A percentile compares a stretch with the other conserved stretches of the same genome.
Evolutionary conservation across 345 rosid species (phyloP).

Genomic region (Firmiana major): DNA sequence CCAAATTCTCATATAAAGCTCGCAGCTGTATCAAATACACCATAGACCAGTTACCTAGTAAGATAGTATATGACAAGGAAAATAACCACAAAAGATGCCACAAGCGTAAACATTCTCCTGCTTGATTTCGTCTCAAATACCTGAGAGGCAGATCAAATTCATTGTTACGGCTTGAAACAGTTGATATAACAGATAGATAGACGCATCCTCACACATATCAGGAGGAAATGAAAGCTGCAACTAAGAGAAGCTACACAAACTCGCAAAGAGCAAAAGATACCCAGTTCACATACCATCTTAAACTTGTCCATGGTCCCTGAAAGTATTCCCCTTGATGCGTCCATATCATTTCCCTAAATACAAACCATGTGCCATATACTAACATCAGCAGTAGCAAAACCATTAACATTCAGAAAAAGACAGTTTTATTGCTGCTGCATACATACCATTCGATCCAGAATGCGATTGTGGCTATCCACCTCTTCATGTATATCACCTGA

Average conservation of each 20-base stretch:
- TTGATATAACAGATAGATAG: background rate
- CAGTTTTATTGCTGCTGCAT: background rate
- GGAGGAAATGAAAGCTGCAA: constrained; percentile 6
- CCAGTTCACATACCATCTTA: constrained; percentile 56
- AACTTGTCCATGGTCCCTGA: constrained; percentile 96
- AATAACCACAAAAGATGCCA: constrained; percentile 78
- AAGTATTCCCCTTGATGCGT: constrained; percentile 80
- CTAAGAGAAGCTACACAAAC: background rate
- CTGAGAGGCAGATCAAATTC: constrained; percentile 28
- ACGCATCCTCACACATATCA: background rate
- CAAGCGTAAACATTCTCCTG: constrained; percentile 80
- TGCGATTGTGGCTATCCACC: constrained; percentile 75
- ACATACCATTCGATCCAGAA: constrained; percentile 84
- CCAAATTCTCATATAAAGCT: constrained; percentile 22
- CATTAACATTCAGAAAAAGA: background rate
- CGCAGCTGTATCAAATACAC: constrained; percentile 7
- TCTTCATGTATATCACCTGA: constrained; percentile 91
- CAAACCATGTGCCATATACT: constrained; percentile 11
- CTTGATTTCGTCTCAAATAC: constrained; percentile 93
- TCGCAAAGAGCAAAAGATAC: background rate
- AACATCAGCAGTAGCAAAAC: constrained; percentile 16
- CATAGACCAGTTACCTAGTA: constrained; percentile 45
- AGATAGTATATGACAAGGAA: constrained; percentile 83
- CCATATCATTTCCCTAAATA: constrained; percentile 89
- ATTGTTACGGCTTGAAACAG: constrained; percentile 1